Conservation (phyloP, 768 basidiomycete genomes). For the Lactifluus volemus region DNA sequence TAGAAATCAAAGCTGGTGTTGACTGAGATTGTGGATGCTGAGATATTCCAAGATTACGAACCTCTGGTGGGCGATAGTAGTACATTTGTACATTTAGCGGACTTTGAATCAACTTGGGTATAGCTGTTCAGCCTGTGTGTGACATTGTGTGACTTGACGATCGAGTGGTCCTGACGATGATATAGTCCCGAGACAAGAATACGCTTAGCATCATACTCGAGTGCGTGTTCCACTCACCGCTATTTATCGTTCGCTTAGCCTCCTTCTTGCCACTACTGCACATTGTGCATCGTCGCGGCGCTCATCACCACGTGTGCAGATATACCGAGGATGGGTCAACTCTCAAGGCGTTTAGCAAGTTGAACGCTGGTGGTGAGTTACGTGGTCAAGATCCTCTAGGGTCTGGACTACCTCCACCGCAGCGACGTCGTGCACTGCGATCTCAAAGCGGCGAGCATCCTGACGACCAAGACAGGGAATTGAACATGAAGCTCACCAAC, state of each 20-base stretch:
- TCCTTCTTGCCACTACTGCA: background rate
- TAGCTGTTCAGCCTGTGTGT: too few species aligned
- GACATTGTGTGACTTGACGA: too few species aligned
- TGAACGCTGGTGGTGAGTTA: conserved; percentile 89
- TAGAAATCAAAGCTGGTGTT: too few species aligned
- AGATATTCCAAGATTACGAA: too few species aligned
- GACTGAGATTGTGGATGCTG: too few species aligned
- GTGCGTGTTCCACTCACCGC: conserved; percentile 40
- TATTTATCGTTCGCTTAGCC: conserved; percentile 9
- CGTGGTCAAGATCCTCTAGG: conserved; percentile 94
- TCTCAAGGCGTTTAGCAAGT: conserved; percentile 85
- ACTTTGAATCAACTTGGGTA: too few species aligned
- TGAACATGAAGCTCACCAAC: conserved; percentile 94
- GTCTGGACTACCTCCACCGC: conserved; percentile 84
- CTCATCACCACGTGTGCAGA: conserved; percentile 34
- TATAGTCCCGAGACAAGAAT: conserved; percentile 81
- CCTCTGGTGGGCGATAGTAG: conserved; percentile 99
- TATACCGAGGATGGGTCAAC: conserved; percentile 97
- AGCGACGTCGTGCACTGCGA: conserved; percentile 95
- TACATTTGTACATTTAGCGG: too few species aligned
- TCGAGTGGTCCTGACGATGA: too few species aligned
- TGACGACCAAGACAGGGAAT: conserved; percentile 98
- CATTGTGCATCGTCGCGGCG: conserved; percentile 14
- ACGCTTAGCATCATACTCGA: conserved; percentile 90
- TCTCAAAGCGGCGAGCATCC: conserved; percentile 95